Evolutionary conservation across 2,329 filamentous ascomycete species (phyloP).

Genomic region (Diaporthe sp.): DNA sequence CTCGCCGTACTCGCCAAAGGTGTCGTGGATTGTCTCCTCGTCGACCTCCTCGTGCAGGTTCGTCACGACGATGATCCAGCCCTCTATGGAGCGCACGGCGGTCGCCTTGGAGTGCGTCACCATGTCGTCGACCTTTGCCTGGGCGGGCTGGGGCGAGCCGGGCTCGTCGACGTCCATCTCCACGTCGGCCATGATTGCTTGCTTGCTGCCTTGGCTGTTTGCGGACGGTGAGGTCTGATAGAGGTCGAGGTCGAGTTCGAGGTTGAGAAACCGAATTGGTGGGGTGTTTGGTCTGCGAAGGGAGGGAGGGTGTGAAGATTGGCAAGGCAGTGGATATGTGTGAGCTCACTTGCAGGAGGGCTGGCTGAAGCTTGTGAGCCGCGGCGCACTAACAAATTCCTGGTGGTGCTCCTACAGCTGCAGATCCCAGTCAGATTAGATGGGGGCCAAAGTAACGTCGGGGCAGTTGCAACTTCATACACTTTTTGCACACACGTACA

Average conservation of each 20-base stretch:
- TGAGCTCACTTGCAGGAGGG: neutral
- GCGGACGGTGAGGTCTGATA: neutral
- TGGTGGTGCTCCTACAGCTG: neutral
- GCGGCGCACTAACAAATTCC: slow-evolving; percentile 26
- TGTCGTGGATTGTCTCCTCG: slow-evolving; percentile 85
- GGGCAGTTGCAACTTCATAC: too few species aligned
- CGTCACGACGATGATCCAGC: slow-evolving; percentile 89
- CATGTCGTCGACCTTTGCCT: slow-evolving; percentile 72
- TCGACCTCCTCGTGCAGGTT: slow-evolving; percentile 91
- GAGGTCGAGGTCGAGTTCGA: neutral
- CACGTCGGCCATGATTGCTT: slow-evolving; percentile 62
- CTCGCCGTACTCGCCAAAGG: slow-evolving; percentile 86
- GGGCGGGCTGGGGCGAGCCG: slow-evolving; percentile 52
- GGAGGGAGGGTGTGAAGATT: neutral
- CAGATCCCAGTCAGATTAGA: neutral
- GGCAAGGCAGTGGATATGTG: neutral
- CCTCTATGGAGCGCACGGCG: slow-evolving; percentile 87
- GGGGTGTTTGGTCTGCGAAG: neutral
- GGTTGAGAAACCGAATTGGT: neutral
- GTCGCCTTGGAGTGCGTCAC: slow-evolving; percentile 80
- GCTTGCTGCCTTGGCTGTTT: neutral
- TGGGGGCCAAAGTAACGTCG: neutral
- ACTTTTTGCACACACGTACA: too few species aligned
- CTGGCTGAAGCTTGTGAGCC: slow-evolving; percentile 10
- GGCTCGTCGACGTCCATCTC: slow-evolving; percentile 73